Base-by-base conservation (phyloP, 805 yeast species). In the Kluyveromyces starmeri region DNA sequence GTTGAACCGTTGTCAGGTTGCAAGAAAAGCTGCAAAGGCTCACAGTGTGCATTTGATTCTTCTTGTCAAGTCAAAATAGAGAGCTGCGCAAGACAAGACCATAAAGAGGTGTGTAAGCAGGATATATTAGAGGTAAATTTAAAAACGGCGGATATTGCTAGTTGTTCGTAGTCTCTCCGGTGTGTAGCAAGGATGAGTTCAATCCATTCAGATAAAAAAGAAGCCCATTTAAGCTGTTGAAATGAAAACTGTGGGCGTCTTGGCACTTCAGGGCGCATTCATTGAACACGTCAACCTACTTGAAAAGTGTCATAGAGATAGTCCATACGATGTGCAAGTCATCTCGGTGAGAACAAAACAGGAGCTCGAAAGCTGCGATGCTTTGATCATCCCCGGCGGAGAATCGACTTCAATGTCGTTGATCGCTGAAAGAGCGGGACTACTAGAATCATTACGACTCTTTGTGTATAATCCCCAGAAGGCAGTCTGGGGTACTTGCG, bases 401-500 rank as follows among this genome's bases (percentile, higher is more conserved):
- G 85, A 78, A 51, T 71, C 78, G 20, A 77, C 83, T 1, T 52
- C 83, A 3, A 81, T 83, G 43, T 76, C 88, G 0, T 59, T 78
- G 19, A 72, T 82, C 22, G 80, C 89, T 1, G 80, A 79, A 50
- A 59, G 85, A 36, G 69, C 76, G 0, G 70, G 72, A 1, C 50
- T 82, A 46, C 58, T 77, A 13, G 64, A 66, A 17, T 79, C 81
- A 2, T 58, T 82, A 36, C 55, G 65, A 26, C 50, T 61, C 9
- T 74, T 70, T 51, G 72, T 76, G 13, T 50, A 43, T 16, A 63
- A 67, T 31, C 59, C 67, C 6, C 58, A 60, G 14, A 71, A 69
- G 40, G 76, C 83, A 1, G 69, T 75, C 9, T 83, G 94, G 94
- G 94, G 94, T 0, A 83, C 94, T 1, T 83, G 94, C 56, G 94